These are phyloP conservation scores for Coemansia sp. DNA, from an alignment of 192 early-diverging fungal species.

Conservation along the genomic window DNA sequence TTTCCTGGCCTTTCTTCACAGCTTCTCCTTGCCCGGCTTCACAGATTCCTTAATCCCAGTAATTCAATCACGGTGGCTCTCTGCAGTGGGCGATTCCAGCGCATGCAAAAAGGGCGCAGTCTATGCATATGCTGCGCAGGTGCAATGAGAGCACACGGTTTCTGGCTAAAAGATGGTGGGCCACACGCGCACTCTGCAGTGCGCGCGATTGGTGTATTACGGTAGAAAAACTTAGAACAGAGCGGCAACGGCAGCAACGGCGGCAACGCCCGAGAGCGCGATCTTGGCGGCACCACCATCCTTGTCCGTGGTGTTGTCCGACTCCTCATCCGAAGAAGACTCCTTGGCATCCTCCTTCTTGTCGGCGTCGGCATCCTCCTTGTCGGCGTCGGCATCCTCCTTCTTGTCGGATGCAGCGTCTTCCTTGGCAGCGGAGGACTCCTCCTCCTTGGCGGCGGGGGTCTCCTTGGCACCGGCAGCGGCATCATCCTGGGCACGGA, in stretches of 20 bases:
- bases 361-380: not conserved
- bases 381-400: constrained; percentile 1
- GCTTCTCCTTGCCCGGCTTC: not conserved
- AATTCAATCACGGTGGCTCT: no score
- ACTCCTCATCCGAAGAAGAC: not conserved
- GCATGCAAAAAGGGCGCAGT: no score
- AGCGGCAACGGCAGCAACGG: constrained; percentile 28
- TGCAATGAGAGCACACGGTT: no score
- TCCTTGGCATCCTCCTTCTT: not conserved
- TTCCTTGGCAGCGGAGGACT: not conserved
- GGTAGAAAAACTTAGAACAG: constrained; percentile 29
- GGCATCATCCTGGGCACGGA: constrained; percentile 9
- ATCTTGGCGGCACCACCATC: constrained; percentile 19
- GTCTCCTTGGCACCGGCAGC: constrained; percentile 1
- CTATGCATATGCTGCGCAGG: no score
- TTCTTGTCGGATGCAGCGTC: not conserved
- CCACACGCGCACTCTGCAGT: no score
- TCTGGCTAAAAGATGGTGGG: no score
- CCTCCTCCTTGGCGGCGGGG: constrained; percentile 3
- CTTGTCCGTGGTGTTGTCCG: not conserved
- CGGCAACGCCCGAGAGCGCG: constrained; percentile 25
- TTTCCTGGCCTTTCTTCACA: not conserved
- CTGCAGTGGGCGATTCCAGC: no score
- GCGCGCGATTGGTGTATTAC: no score
- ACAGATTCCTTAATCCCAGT: not conserved